Evolutionary conservation across 352 stramenopile species (phyloP), one percentile per base, ranked within the genome.

Genomic region (Plasmopara halstedii): DNA sequence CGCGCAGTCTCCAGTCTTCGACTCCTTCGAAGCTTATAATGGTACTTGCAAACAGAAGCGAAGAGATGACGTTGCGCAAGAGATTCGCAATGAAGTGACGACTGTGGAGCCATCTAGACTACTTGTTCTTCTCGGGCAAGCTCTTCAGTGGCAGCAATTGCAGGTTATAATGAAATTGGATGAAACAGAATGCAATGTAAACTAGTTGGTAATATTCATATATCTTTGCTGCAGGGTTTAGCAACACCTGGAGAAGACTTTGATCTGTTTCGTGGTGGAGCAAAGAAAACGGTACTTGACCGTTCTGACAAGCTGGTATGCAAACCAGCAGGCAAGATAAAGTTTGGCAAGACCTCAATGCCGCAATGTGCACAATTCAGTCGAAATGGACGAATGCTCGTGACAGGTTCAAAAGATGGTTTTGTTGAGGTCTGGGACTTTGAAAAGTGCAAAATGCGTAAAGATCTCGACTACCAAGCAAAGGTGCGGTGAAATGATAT

Each of bases 351-450:
- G 43, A 73, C 76, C 21, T 95, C 77, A 13, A 72, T 70, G 45
- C 79, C 86, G 4, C 82, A 95, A 50, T 87, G 68, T 29, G 79
- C 74, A 7, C 66, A 80, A 35, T 98, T 98, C 60, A 87, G 83
- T 64, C 67, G 74, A 0, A 85, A 97, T 50, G 88, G 85, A 19
- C 67, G 67, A 15, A 87, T 90, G 60, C 69, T 98, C 3, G 80
- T 97, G 7, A 97, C 88, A 3, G 91, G 89, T n/a, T 85, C 85
- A 0, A 96, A 95, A 35, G 94, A 98, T 60, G 92, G 91, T 4
- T 95, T 98, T 50, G 79, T 98, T 25, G 94, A 98, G 59, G 77
- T 96, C 31, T 98, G 89, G 89, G 85, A 97, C 64, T 67, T 76
- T 49, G 84, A 96, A 34, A 95, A 92, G 38, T 95, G 84, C 51